Evolutionary conservation across 495 filamentous ascomycete species (phyloP), one percentile per base, ranked within the genome.

Genomic region (Filosporella fistucella): DNA sequence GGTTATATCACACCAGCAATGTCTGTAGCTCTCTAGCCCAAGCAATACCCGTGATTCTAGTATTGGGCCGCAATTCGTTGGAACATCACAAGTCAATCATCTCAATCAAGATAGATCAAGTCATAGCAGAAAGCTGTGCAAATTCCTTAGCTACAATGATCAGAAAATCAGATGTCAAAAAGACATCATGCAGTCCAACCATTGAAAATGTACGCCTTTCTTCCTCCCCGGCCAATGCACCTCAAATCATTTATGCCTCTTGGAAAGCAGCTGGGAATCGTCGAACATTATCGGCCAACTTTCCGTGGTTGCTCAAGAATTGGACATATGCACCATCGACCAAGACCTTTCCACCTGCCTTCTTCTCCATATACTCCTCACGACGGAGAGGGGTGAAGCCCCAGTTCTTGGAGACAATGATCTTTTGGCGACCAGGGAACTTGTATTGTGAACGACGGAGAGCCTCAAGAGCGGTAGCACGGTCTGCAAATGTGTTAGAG

Each of bases 341-440:
- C 75, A 85, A 82, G 70, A 98, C 80, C 68, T 82, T 81, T 67
- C 93, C 93, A 68, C 81, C 84, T 66, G 85, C 75, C 80, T 93
- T 90, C 76, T 88, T 84, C 74, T 87, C 77, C 62, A 94, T 72
- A 76, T 96, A 98, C 69, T 98, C 93, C 51, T 96, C 93, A 61
- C 94, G 91, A 59, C 88, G 86, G 58, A 98, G 87, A 65, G 88
- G 88, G 48, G 93, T 98, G 86, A 97, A 98, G 55, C 93, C 93
- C 93, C 93, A 98, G 78, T 96, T 96, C 86, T 98, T 98, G 77
- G 84, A 89, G 74, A 96, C 84, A 66, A 98, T 95, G 75, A 98
- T 95, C 89, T 98, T 97, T 83, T 98, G 93, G 74, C 93, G 91
- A 71, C 93, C 93, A 54, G 93, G 93, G 86, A 98, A 98, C 86